Evolutionary conservation across 1,284 basidiomycete genomes (phyloP).

Genomic region (Golubevia sp.): DNA sequence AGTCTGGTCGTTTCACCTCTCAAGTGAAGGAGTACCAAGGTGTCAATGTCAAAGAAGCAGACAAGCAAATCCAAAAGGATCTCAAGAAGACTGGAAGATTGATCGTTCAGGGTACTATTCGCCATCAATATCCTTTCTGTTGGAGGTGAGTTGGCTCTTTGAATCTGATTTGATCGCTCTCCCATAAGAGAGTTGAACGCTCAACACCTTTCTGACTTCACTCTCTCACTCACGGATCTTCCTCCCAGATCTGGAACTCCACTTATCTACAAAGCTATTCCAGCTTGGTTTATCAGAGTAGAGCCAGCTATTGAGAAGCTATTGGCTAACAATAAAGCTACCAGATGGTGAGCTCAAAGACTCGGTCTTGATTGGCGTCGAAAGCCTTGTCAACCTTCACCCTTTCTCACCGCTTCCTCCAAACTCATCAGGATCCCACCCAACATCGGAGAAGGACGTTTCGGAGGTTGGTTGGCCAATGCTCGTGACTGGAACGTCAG

Average conservation of each 20-base stretch:
- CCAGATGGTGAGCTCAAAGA: slow-evolving; percentile 41
- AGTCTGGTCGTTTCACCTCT: slow-evolving; percentile 41
- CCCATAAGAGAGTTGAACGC: no score
- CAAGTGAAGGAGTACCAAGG: slow-evolving; percentile 53
- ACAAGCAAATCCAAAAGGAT: slow-evolving; percentile 57
- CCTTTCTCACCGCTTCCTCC: background rate
- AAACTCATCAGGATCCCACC: slow-evolving; percentile 24
- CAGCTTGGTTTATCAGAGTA: slow-evolving; percentile 58
- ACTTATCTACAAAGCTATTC: slow-evolving; percentile 59
- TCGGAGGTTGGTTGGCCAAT: slow-evolving; percentile 57
- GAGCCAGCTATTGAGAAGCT: slow-evolving; percentile 49
- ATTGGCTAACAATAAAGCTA: slow-evolving; percentile 48
- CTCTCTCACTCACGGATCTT: background rate
- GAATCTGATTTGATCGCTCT: background rate
- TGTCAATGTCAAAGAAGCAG: slow-evolving; percentile 54
- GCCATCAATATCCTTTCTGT: slow-evolving; percentile 58
- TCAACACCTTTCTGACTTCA: background rate
- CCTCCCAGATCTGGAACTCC: slow-evolving; percentile 54
- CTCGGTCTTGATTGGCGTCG: no score
- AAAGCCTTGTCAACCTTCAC: background rate
- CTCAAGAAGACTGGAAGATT: slow-evolving; percentile 52
- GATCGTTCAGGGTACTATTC: slow-evolving; percentile 48
- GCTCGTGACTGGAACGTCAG: slow-evolving; percentile 60
- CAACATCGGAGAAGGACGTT: slow-evolving; percentile 48
- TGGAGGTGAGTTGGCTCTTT: slow-evolving; percentile 1